Evolutionary conservation across 2,329 filamentous ascomycete species (phyloP).

Genomic region (Periconia digitata): DNA sequence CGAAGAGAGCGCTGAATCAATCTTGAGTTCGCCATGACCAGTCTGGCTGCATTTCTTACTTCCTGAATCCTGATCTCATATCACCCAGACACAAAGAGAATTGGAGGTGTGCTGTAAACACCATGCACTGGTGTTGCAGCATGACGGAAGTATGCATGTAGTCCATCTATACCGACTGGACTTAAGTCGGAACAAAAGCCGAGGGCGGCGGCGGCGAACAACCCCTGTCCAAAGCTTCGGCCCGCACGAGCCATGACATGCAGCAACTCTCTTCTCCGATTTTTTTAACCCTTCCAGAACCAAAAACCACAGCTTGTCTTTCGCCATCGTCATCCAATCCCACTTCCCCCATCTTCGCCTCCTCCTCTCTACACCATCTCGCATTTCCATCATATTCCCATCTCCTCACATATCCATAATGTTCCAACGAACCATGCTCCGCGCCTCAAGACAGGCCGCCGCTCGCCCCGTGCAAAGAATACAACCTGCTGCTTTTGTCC

Average conservation of each 20-base stretch:
- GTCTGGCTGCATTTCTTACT: no score
- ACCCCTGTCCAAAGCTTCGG: slow-evolving; percentile 14
- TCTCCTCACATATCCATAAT: slow-evolving; percentile 36
- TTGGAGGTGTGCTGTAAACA: no score
- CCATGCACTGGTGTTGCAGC: no score
- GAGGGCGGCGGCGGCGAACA: no score
- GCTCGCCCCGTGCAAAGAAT: slow-evolving; percentile 40
- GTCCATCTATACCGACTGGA: slow-evolving; percentile 4
- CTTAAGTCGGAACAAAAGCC: slow-evolving; percentile 20
- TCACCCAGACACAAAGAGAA: not conserved
- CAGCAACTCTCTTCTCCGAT: slow-evolving; percentile 8
- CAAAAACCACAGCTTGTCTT: no score
- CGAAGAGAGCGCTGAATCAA: slow-evolving; percentile 22
- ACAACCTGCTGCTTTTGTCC: slow-evolving; percentile 43
- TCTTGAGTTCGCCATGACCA: slow-evolving; percentile 6
- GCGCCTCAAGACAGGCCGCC: slow-evolving; percentile 47
- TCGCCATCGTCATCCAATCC: no score
- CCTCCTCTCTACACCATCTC: slow-evolving; percentile 21
- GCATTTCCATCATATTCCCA: slow-evolving; percentile 2
- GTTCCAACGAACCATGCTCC: slow-evolving; percentile 55
- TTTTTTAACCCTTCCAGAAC: no score
- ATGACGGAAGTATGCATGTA: no score
- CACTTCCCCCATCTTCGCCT: not conserved
- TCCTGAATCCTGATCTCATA: no score
- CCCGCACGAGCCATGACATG: slow-evolving; percentile 17